Base-by-base conservation (phyloP, 805 yeast species). In the Ogataea chonburiensis region DNA sequence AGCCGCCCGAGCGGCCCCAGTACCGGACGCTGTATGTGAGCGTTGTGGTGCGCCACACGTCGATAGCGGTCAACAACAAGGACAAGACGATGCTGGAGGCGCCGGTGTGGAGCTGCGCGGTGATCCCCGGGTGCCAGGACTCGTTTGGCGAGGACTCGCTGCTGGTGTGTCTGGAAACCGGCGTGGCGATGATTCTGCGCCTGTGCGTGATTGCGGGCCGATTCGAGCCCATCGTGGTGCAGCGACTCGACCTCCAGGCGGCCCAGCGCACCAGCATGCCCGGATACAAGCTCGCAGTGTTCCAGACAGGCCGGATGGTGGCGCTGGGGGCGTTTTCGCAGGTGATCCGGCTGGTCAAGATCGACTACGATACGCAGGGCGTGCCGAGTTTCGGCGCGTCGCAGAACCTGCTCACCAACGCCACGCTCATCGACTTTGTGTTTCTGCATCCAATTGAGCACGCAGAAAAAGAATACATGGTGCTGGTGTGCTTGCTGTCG, bases 141-240 rank as follows among this genome's bases (percentile, higher is more conserved):
- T 46, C 56, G 5, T 27, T 38, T 12, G 36, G 26, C 9, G 61
- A 55, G 34, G 65, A 61, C 34, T 44, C 56, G 1, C 24, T 63
- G 6, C 13, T 61, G 7, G 31, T 58, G 3, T 40, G 50, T 10
- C 34, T 57, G 28, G 31, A 43, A 7, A 36, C 50, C 3, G 60
- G 60, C 3, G 38, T 34, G 20, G 20, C 56, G 3, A 23, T 56
- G 9, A 12, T 56, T 7, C 26, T 57, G 6, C 46, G 60, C 22
- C 38, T 59, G 2, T 38, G 31, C 4, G 19, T 32, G 2, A 26
- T 33, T 6, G 43, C 43, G 7, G 51, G 53, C 5, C 19, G 7
- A 3, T 41, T 48, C n/a, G 42, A 41, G 13, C 62, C 61, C 1
- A 24, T 56, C 9, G 42, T 58, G 13, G 36, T 56, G 6, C 52